phyloP scores from a whole-genome alignment of 306 rosid genomes.

The Castanospermum australe region DNA sequence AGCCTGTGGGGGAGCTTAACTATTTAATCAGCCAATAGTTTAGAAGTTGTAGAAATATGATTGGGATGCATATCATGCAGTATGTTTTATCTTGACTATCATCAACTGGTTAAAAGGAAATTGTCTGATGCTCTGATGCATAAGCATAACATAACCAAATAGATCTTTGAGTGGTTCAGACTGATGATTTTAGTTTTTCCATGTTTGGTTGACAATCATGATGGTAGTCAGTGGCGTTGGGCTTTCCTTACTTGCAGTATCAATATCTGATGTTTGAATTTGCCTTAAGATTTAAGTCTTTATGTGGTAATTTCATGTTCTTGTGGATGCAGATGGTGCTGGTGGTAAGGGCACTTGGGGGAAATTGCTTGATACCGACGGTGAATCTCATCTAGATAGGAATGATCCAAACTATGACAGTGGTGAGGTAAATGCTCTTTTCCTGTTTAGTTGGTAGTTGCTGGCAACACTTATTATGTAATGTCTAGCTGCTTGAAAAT shows the following conservation, averaged over 20 bases:
- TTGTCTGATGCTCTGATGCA: no score
- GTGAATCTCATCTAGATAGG: conserved; percentile 11
- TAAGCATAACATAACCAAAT: background rate
- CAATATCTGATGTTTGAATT: background rate
- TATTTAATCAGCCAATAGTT: background rate
- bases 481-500: background rate
- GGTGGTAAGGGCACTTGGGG: conserved; percentile 41
- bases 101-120: background rate
- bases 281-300: background rate
- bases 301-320: background rate
- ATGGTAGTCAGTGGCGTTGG: background rate
- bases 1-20: no score
- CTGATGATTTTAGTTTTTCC: background rate
- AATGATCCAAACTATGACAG: conserved; percentile 35
- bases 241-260: background rate
- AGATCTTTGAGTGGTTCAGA: background rate
- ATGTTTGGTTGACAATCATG: background rate
- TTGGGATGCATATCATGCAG: background rate
- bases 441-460: background rate
- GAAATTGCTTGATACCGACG: conserved; percentile 34
- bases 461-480: background rate
- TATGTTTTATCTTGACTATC: background rate
- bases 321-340: conserved; percentile 28
- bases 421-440: conserved; percentile 24
- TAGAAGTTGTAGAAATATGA: background rate